These are phyloP conservation scores for Diutina scorzettiae DNA, from an alignment of 1,139 yeast species.

Conservation along the genomic window DNA sequence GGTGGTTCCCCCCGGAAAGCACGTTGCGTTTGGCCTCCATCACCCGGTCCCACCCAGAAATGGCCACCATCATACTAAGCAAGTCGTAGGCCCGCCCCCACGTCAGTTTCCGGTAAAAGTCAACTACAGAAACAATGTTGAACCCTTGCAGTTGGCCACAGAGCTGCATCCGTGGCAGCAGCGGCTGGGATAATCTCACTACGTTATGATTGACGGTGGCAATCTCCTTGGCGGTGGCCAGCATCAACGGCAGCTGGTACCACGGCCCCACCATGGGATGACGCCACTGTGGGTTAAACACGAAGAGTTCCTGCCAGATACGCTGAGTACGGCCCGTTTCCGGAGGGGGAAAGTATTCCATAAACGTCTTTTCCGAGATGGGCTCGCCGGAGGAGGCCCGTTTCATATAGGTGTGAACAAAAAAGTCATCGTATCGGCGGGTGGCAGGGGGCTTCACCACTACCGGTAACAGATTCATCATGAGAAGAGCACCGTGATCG, in stretches of 20 bases:
- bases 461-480: constrained; percentile 27
- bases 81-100: constrained; percentile 35
- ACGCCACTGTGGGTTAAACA: constrained; percentile 14
- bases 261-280: constrained; percentile 29
- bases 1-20: constrained; percentile 8
- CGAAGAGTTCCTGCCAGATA: constrained; percentile 24
- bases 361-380: neutral
- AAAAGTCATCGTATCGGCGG: neutral
- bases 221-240: constrained; percentile 22
- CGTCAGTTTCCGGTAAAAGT: constrained; percentile 24
- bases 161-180: constrained; percentile 16
- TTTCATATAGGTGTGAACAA: neutral
- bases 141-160: constrained; percentile 24
- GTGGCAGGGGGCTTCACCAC: constrained; percentile 8
- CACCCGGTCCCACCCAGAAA: constrained; percentile 29
- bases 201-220: constrained; percentile 26
- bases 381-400: neutral
- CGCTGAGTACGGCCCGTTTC: neutral
- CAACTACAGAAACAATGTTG: constrained; percentile 19
- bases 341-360: neutral
- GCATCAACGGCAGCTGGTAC: constrained; percentile 25
- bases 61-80: constrained; percentile 24
- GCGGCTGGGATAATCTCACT: constrained; percentile 20
- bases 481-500: constrained; percentile 20
- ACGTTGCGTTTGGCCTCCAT: constrained; percentile 16